Conservation (phyloP, 2,329 filamentous ascomycete genomes). For the Alternaria consortialis region DNA sequence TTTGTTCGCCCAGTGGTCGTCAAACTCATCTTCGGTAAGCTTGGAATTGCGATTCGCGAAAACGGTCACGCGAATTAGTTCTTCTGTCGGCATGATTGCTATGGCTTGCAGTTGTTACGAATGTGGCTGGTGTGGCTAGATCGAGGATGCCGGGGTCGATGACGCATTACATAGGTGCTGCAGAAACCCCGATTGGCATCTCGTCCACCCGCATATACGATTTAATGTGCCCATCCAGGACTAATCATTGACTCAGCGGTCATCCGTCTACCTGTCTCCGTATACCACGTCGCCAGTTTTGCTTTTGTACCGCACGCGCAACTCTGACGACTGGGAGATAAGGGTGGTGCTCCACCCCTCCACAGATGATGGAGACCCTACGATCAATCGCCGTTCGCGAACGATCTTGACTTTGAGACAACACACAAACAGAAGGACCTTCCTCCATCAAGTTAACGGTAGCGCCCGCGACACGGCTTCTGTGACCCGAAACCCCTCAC, state of each 20-base stretch:
- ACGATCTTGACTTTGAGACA: background rate
- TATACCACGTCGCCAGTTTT: background rate
- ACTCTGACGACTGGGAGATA: background rate
- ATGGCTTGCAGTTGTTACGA: background rate
- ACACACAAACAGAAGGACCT: background rate
- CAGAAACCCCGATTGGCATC: background rate
- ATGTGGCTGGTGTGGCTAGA: background rate
- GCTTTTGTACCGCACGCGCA: background rate
- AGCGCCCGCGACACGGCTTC: background rate
- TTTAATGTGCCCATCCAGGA: background rate
- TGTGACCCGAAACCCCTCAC: background rate
- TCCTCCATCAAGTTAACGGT: background rate
- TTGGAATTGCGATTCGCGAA: conserved; percentile 33
- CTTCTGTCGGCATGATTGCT: background rate
- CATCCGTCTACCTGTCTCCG: background rate
- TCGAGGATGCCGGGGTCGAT: background rate
- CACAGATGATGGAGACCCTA: background rate
- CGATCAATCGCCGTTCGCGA: background rate
- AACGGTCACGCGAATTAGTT: conserved; percentile 32
- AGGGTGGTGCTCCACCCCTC: background rate
- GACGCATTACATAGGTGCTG: background rate
- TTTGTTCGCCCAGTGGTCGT: conserved; percentile 36
- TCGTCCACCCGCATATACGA: background rate
- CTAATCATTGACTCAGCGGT: too few relatives aligned
- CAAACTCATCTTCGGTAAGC: conserved; percentile 33